These are phyloP conservation scores for Cercospora sp. DNA, from an alignment of 2,329 filamentous ascomycete species.

Conservation along the genomic window DNA sequence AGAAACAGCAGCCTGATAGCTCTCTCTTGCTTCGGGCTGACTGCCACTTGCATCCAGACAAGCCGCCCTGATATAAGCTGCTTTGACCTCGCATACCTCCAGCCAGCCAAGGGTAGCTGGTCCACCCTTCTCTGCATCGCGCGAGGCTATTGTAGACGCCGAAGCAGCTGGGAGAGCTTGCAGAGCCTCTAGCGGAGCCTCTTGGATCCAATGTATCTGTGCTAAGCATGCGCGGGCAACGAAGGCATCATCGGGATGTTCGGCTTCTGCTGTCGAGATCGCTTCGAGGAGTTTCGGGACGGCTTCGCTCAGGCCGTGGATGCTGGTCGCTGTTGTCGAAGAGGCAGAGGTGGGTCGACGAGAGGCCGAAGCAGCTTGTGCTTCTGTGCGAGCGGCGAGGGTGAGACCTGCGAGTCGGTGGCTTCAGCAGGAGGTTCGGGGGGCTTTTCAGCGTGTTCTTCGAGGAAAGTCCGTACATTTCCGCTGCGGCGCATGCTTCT, in stretches of 20 bases:
- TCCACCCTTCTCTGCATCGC: constrained; percentile 1
- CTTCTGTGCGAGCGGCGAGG: constrained; percentile 49
- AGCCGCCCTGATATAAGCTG: constrained; percentile 33
- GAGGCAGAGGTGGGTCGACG: constrained; percentile 46
- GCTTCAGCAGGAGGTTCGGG: constrained; percentile 9
- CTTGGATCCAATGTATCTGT: constrained; percentile 80
- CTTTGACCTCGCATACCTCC: constrained; percentile 62
- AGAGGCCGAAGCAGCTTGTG: constrained; percentile 47
- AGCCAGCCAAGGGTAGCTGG: constrained; percentile 63
- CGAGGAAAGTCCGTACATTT: constrained; percentile 62
- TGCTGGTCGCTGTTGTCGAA: constrained; percentile 39
- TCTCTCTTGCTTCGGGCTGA: constrained; percentile 26
- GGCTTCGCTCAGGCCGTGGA: constrained; percentile 40
- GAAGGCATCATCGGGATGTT: constrained; percentile 56
- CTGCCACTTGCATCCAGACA: constrained; percentile 32
- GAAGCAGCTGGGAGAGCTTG: constrained; percentile 45
- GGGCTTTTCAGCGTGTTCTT: neutral
- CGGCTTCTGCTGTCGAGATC: constrained; percentile 25
- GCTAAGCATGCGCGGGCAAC: constrained; percentile 81
- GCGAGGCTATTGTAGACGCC: neutral
- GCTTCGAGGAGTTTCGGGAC: constrained; percentile 45
- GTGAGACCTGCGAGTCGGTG: constrained; percentile 43
- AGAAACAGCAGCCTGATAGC: constrained; percentile 26
- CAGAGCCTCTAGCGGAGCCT: constrained; percentile 59
- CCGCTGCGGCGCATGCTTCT: constrained; percentile 85